Base-by-base conservation (phyloP, 2,329 filamentous ascomycete species). In the Xylaria sp. region DNA sequence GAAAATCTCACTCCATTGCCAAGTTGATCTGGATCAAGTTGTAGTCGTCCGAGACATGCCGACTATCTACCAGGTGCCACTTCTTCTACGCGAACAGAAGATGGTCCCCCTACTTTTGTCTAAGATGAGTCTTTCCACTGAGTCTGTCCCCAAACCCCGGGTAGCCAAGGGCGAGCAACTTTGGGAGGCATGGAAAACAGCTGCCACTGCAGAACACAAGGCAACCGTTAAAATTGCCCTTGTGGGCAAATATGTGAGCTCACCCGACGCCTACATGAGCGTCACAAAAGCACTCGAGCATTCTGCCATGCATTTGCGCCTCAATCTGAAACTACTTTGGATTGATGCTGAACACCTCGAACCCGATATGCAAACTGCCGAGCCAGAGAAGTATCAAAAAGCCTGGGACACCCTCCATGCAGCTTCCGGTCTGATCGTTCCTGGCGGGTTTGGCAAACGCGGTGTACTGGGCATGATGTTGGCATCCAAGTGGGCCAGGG, bases 21-120 rank as follows among this genome's bases (percentile, higher is more conserved):
- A 97, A 78, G 91, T 97, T 57, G 93, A 97, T 63, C 83, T 87
- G 11, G 87, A 94, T 73, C 93, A 97, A 78, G 93, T 98, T 51
- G 85, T 98, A 71, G 92, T 89, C n/a, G 94, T 99, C 11, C 91
- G 92, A 74, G 92, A 98, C 79, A 93, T 98, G 81, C 86, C 90
- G 23, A 94, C 94, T 13, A 97, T 93, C 61, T 99, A 99, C 81
- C 94, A 97, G 73, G 95, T 98, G 2, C 96, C 96, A 0, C 85
- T 97, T n/a, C 91, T 98, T 28, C 90, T 98, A 15, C 88, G 95
- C 74, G 86, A 94, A 73, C 93, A 98, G 81, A 88, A 90, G 28
- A 84, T 98, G 1, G 83, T 95, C 9, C 80, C 84, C 13, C 86
- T 89, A n/a, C 83, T 98, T 63, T 86, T 85, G 44, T 82, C 86